Evolutionary conservation across 441 rosid species (phyloP), one percentile per base, ranked within the genome.

Genomic region (Jatropha multifida): DNA sequence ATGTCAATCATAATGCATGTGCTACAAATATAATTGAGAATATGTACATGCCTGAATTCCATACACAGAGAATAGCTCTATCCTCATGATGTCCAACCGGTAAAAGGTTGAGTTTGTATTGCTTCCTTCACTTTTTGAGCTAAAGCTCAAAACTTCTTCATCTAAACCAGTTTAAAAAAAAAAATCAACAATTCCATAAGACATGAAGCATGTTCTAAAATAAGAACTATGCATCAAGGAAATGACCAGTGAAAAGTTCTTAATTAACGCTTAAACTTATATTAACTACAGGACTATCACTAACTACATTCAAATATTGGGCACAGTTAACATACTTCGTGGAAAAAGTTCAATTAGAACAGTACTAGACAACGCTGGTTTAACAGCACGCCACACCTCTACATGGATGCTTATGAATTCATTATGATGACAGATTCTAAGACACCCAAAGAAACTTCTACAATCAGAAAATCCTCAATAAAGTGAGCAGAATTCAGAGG

Each of bases 11-110:
- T 56, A 65, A 60, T 52, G 3, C 42, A 62, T 46, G 41, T 65
- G 44, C 78, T 49, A 61, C 54, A 72, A 74, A 69, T 72, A 74
- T 41, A 51, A 44, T 52, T 41, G 48, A 59, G 66, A 23, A 62
- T 79, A 69, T 60, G 79, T 79, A 84, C 85, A 71, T 81, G 86
- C 99, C 98, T 93, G 93, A 75, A 67, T 79, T 60, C 97, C 96
- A 77, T 93, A 90, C 42, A 90, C 87, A 12, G 97, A 92, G 79
- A 92, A 85, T 17, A 94, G 87, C 81, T 94, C 92, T 56, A 94
- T 90, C 78, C 87, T 87, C 88, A 90, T 80, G 59, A 91, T 86
- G 84, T 93, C 97, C 87, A 93, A 84, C 62, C 94, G 79, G 77
- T 90, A 93, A 58, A 91, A 84, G 80, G 84, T 84, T 60, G 92